A percentile compares a stretch with the other conserved stretches of the same genome.
Conservation (phyloP, 768 basidiomycete species). For the Gyrodon lividus region DNA sequence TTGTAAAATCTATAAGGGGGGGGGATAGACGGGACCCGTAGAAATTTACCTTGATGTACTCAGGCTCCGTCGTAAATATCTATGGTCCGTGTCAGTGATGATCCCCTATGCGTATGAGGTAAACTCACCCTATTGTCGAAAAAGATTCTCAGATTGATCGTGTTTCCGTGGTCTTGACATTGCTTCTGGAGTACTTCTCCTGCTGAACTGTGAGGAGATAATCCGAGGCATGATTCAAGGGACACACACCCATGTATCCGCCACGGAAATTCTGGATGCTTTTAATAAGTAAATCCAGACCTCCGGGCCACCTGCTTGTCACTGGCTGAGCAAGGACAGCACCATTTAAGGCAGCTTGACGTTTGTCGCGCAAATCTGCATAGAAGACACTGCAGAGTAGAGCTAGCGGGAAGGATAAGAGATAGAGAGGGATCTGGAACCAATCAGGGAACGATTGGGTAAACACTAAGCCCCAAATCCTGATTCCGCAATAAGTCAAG, state of each 20-base stretch:
- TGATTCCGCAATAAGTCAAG: slow-evolving; percentile 14
- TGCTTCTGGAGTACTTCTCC: slow-evolving; percentile 29
- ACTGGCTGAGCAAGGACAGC: slow-evolving; percentile 36
- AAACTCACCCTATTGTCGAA: slow-evolving; percentile 38
- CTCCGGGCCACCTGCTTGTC: slow-evolving; percentile 35
- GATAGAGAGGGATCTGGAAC: slow-evolving; percentile 14
- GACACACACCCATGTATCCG: slow-evolving; percentile 31
- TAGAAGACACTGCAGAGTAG: slow-evolving; percentile 15
- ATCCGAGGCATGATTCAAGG: background rate
- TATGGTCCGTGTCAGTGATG: slow-evolving; percentile 12
- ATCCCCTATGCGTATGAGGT: background rate
- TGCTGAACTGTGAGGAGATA: slow-evolving; percentile 8
- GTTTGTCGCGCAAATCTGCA: slow-evolving; percentile 12
- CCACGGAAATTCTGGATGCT: slow-evolving; percentile 22
- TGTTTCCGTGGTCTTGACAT: slow-evolving; percentile 29
- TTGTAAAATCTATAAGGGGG: slow-evolving; percentile 15
- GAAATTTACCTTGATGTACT: slow-evolving; percentile 40
- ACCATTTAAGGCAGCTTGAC: slow-evolving; percentile 17
- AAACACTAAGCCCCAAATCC: slow-evolving; percentile 9
- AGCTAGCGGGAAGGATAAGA: slow-evolving; percentile 25
- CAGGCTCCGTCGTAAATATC: slow-evolving; percentile 49
- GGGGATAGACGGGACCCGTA: background rate
- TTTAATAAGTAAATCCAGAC: slow-evolving; percentile 32
- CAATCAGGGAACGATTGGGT: slow-evolving; percentile 11
- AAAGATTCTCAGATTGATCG: slow-evolving; percentile 34